Base-by-base conservation (phyloP, 1,284 basidiomycete genomes). In the Trichosporon faecale region DNA sequence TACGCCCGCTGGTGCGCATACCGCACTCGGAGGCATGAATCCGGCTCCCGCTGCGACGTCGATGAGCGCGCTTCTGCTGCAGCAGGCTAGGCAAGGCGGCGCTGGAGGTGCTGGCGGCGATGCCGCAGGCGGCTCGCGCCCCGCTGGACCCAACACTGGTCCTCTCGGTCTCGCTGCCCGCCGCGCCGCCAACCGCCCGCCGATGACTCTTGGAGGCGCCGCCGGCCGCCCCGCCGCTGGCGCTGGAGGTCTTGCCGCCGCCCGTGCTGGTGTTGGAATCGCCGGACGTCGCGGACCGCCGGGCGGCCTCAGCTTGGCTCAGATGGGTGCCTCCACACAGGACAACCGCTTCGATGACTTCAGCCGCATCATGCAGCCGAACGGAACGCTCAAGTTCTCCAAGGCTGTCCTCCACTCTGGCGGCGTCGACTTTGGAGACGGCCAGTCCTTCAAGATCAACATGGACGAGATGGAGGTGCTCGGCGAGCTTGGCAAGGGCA, bases 351-450 rank as follows among this genome's bases (percentile, higher is more conserved):
- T 99, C 84, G 87, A 91, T 64, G 97, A 95, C 82, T 98, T 98
- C 82, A 89, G 90, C 75, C 94, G 91, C 85, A 96, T 98, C 78
- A 94, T 93, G 72, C 96, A 99, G 85, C 94, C 95, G 0, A 94
- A 92, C 0, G 96, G 96, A 21, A 90, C 91, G 1, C 90, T 99
- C 77, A 95, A 94, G 79, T 99, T 99, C 80, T 93, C 92, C 70
- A 98, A 98, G 82, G 97, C 97, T 0, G 89, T 98, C 40, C 82
- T 99, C 18, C 94, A 98, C 80, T 90, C 94, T 0, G 87, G 90
- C 18, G 97, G 96, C 67, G 96, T 99, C 77, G 92, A 99, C 78
- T 99, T 99, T 81, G 91, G 90, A 27, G 95, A 91, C 76, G 97
- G 96, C 33, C 89, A 92, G 37, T 94, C 92, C 16, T 98, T 95